A percentile compares a stretch with the other conserved stretches of the same genome.
These are phyloP conservation scores for Colletotrichum aenigma DNA, from an alignment of 2,329 filamentous ascomycete genomes.

Conservation along the genomic window DNA sequence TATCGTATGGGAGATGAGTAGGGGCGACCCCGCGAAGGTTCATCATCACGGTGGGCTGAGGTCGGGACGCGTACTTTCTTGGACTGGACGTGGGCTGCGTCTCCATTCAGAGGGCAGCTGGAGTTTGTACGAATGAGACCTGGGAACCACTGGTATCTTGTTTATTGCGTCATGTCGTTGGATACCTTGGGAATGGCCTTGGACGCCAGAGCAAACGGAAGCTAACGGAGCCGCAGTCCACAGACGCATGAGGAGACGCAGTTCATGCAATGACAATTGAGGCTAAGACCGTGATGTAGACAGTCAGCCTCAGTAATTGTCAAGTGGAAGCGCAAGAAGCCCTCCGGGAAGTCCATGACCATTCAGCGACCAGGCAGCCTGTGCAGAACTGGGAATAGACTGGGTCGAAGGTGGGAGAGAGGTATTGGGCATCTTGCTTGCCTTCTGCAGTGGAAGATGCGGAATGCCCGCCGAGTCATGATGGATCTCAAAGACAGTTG, in stretches of 20 bases:
- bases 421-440: no score
- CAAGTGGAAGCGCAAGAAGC: neutral
- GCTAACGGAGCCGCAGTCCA: neutral
- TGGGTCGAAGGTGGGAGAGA: neutral
- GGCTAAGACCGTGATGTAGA: neutral
- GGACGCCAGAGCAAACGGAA: neutral
- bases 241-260: neutral
- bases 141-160: neutral
- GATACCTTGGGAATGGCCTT: neutral
- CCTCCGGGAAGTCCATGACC: neutral
- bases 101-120: neutral
- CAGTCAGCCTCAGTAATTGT: neutral
- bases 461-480: neutral
- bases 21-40: neutral
- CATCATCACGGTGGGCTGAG: neutral
- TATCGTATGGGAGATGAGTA: neutral
- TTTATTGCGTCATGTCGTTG: neutral
- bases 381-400: neutral
- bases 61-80: neutral
- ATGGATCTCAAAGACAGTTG: neutral
- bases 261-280: neutral
- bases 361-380: neutral
- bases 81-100: neutral
- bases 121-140: neutral
- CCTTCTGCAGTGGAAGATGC: neutral